Conservation (phyloP, 139 green algal species). For the Desmodesmus armatus region DNA sequence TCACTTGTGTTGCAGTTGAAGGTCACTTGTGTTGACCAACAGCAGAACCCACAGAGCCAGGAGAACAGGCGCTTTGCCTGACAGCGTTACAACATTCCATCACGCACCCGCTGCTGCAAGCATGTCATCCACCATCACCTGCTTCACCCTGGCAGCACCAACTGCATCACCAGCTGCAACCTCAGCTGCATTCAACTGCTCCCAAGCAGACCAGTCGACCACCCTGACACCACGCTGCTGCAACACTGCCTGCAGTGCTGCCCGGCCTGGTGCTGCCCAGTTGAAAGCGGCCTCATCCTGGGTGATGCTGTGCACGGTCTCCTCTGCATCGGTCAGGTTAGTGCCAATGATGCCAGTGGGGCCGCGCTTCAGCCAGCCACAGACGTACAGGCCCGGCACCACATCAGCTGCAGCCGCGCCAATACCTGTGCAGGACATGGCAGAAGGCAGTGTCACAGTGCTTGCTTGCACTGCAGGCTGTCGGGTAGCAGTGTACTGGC, state of each 20-base stretch:
- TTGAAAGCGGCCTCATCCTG: constrained; percentile 48
- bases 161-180: constrained; percentile 48
- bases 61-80: too few relatives aligned
- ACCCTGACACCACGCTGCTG: constrained; percentile 46
- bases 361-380: constrained; percentile 91
- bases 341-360: constrained; percentile 94
- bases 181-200: constrained; percentile 75
- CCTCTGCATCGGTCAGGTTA: constrained; percentile 87
- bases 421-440: constrained; percentile 9
- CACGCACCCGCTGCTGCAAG: constrained; percentile 48
- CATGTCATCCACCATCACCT: constrained; percentile 69
- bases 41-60: too few relatives aligned
- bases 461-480: not conserved
- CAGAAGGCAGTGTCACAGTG: not conserved
- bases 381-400: constrained; percentile 82
- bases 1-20: too few relatives aligned
- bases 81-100: not conserved
- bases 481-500: too few relatives aligned
- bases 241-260: constrained; percentile 63
- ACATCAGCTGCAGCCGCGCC: not conserved
- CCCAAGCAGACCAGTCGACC: constrained; percentile 71
- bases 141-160: constrained; percentile 80
- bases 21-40: too few relatives aligned
- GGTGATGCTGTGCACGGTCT: constrained; percentile 76
- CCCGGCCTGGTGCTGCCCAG: not conserved